Base-by-base conservation (phyloP, 129 eudicot genomes). In the Escallonia rubra region DNA sequence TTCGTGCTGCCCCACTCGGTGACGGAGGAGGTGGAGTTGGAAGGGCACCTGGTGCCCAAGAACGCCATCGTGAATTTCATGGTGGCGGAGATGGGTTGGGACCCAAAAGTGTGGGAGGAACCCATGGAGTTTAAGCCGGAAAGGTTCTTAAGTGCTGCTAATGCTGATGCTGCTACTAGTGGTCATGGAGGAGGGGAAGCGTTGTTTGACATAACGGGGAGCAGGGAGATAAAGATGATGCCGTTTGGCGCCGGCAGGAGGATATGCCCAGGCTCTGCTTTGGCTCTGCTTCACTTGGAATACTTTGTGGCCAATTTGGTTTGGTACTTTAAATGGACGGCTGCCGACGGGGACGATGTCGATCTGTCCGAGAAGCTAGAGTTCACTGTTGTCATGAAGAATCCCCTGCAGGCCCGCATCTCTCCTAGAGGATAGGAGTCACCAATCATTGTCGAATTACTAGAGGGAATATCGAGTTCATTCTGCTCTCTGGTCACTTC, bases 211-310 rank as follows among this genome's bases (percentile, higher is more conserved):
- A 48, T 88, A 72, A 82, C 43, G 1, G 80, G 96, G 43, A 85
- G 75, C 12, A 74, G 64, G 73, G 91, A 80, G 76, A 79, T 82
- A 3, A 88, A 80, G 56, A 85, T 85, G 96, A 88, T 85, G 85
- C 96, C 91, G 0, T 87, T 87, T 65, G 90, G 96, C 65, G 88
- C 77, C 0, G 91, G 96, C 10, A 81, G 96, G 68, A 80, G 96
- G 59, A 71, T 82, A 8, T 88, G 96, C 44, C 96, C 96, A 0
- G 89, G 70, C 1, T 53, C 6, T 2, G 77, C 57, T 43, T 68
- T 88, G 85, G 91, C 86, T 50, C 10, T 85, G 57, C 77, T 88
- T 58, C 91, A 79, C 44, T 59, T 85, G 76, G 88, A 85, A 14
- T 88, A 79, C 16, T 82, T 80, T 65, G 91, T 88, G 64, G 91